A percentile compares a stretch with the other conserved stretches of the same genome.
These are phyloP conservation scores for Corylus heterophylla DNA, from an alignment of 306 rosid species.

Conservation along the genomic window DNA sequence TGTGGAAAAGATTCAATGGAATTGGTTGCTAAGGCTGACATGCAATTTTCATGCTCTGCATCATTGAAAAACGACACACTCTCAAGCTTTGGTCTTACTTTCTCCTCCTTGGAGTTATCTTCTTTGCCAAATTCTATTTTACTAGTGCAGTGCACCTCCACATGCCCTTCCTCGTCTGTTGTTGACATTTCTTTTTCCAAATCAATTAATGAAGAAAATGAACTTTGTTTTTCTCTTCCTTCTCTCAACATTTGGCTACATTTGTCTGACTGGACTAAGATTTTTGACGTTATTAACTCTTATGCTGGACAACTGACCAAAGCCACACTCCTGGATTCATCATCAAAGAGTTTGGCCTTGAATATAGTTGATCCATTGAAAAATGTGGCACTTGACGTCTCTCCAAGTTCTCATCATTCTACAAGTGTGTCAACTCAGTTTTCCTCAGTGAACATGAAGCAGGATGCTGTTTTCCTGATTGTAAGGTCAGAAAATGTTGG, in stretches of 20 bases:
- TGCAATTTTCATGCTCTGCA: constrained; percentile 58
- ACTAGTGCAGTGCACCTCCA: constrained; percentile 58
- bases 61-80: constrained; percentile 57
- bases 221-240: constrained; percentile 57
- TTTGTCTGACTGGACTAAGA: constrained; percentile 64
- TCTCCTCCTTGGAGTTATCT: constrained; percentile 52
- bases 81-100: constrained; percentile 44
- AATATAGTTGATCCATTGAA: constrained; percentile 30
- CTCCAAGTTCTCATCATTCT: constrained; percentile 33
- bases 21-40: constrained; percentile 50
- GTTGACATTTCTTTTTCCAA: constrained; percentile 55
- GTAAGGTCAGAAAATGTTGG: constrained; percentile 49
- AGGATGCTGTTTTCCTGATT: constrained; percentile 34
- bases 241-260: constrained; percentile 79
- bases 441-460: constrained; percentile 36
- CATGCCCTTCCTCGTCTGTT: constrained; percentile 40
- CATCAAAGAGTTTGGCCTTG: constrained; percentile 28
- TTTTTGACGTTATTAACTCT: constrained; percentile 48
- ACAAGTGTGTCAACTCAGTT: constrained; percentile 31
- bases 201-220: constrained; percentile 46
- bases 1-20: constrained; percentile 42
- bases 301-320: constrained; percentile 37
- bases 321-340: constrained; percentile 22
- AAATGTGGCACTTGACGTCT: constrained; percentile 25
- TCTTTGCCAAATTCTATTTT: constrained; percentile 46